phyloP scores from a whole-genome alignment of 1,139 yeast genomes.

The Candida pseudocylindracea region DNA sequence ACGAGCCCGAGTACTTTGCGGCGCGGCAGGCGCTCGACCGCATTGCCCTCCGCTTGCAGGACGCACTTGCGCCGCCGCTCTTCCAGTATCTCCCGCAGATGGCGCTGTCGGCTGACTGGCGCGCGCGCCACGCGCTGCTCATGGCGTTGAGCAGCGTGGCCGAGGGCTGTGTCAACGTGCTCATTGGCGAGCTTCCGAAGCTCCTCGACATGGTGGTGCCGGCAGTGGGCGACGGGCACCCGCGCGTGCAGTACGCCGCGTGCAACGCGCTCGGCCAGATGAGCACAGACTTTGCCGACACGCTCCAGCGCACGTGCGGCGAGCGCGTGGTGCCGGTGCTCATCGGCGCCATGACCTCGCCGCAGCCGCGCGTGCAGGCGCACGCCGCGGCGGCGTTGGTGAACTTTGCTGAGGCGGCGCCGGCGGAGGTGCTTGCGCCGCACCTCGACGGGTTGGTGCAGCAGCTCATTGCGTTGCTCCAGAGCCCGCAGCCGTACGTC shows the following conservation, averaged over 20 bases:
- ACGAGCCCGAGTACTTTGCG: conserved; percentile 73
- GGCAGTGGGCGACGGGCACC: conserved; percentile 57
- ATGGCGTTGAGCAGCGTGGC: conserved; percentile 96
- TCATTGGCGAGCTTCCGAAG: conserved; percentile 62
- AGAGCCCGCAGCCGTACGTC: conserved; percentile 71
- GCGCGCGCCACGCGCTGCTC: conserved; percentile 88
- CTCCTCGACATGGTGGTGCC: conserved; percentile 74
- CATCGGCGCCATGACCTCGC: conserved; percentile 53
- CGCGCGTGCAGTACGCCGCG: conserved; percentile 92
- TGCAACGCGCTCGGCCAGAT: conserved; percentile 95
- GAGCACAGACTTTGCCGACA: conserved; percentile 91
- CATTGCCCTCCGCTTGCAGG: conserved; percentile 64
- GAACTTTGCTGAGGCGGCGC: conserved; percentile 81
- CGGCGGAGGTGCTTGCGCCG: conserved; percentile 74
- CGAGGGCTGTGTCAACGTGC: conserved; percentile 86
- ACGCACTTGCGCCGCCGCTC: conserved; percentile 65
- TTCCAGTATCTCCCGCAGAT: conserved; percentile 74
- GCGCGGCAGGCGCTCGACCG: conserved; percentile 90
- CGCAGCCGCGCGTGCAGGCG: conserved; percentile 84
- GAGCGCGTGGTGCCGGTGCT: conserved; percentile 69
- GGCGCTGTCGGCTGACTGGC: conserved; percentile 63
- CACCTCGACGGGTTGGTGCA: conserved; percentile 62
- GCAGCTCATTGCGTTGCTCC: conserved; percentile 47
- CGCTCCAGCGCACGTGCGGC: conserved; percentile 65
- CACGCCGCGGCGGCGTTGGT: conserved; percentile 98